phyloP scores from a whole-genome alignment of 768 basidiomycete genomes.

The Lactarius pseudohatsudake region DNA sequence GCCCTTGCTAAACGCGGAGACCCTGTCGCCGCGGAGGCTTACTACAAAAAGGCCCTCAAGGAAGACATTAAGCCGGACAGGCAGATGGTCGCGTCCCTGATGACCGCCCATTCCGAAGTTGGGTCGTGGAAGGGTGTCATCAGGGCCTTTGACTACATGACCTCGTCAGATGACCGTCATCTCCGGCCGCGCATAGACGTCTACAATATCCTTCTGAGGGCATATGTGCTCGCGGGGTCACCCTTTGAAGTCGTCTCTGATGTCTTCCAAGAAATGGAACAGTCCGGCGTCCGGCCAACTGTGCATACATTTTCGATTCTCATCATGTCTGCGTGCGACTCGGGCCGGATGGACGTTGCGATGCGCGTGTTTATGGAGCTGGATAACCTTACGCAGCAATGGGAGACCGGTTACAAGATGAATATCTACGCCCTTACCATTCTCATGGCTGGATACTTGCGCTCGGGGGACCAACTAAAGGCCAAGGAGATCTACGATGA shows the following conservation, averaged over 20 bases:
- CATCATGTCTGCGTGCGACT: conserved; percentile 80
- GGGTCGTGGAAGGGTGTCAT: conserved; percentile 79
- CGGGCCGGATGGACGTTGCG: conserved; percentile 62
- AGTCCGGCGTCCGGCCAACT: conserved; percentile 55
- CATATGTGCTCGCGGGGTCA: conserved; percentile 77
- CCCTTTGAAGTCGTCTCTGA: conserved; percentile 64
- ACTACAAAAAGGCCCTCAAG: conserved; percentile 62
- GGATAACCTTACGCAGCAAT: conserved; percentile 45
- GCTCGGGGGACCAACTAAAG: conserved; percentile 46
- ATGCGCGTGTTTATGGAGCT: conserved; percentile 67
- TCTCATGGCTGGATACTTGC: conserved; percentile 72
- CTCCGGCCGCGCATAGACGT: conserved; percentile 54
- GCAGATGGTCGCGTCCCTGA: conserved; percentile 64
- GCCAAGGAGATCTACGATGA: conserved; percentile 70
- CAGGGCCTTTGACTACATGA: conserved; percentile 63
- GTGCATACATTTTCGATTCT: conserved; percentile 66
- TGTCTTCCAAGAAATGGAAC: conserved; percentile 58
- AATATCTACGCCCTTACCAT: conserved; percentile 68
- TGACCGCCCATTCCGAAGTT: conserved; percentile 81
- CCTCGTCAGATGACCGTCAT: conserved; percentile 37
- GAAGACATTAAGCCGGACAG: conserved; percentile 65
- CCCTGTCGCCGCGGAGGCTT: conserved; percentile 58
- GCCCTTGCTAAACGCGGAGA: conserved; percentile 64
- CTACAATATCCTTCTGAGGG: conserved; percentile 80
- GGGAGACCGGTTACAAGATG: conserved; percentile 43